A percentile compares a stretch with the other conserved stretches of the same genome.
These are phyloP conservation scores for Prunus mira DNA, from an alignment of 306 rosid species.

Conservation along the genomic window DNA sequence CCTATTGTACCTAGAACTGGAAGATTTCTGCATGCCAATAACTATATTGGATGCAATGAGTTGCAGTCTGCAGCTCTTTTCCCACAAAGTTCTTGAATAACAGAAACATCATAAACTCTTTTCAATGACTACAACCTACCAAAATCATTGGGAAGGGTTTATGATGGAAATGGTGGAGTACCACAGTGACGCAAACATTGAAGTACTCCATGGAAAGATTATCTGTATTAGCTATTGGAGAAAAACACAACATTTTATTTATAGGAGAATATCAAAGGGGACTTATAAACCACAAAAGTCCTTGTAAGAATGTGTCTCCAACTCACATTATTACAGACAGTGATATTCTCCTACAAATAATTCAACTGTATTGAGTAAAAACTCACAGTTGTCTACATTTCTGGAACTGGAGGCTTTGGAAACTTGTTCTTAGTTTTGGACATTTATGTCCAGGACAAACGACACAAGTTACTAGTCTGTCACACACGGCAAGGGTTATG, in stretches of 20 bases:
- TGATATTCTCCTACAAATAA: too few relatives aligned
- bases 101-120: neutral
- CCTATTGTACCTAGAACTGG: neutral
- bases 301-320: neutral
- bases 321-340: neutral
- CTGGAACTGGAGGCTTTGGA: neutral
- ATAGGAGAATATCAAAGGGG: neutral
- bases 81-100: slow-evolving; percentile 17
- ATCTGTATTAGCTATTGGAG: neutral
- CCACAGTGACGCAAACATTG: neutral
- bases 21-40: neutral
- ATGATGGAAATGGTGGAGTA: neutral
- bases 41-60: slow-evolving; percentile 12
- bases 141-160: neutral
- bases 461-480: too few relatives aligned
- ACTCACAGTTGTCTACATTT: too few relatives aligned
- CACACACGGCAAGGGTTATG: too few relatives aligned
- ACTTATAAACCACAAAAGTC: neutral
- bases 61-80: slow-evolving; percentile 7
- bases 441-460: too few relatives aligned
- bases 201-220: neutral
- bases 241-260: neutral
- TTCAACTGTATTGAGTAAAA: too few relatives aligned
- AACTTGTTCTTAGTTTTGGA: too few relatives aligned
- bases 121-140: neutral